Conservation (phyloP, 2,329 filamentous ascomycete species). For the Monosporascus sp. region DNA sequence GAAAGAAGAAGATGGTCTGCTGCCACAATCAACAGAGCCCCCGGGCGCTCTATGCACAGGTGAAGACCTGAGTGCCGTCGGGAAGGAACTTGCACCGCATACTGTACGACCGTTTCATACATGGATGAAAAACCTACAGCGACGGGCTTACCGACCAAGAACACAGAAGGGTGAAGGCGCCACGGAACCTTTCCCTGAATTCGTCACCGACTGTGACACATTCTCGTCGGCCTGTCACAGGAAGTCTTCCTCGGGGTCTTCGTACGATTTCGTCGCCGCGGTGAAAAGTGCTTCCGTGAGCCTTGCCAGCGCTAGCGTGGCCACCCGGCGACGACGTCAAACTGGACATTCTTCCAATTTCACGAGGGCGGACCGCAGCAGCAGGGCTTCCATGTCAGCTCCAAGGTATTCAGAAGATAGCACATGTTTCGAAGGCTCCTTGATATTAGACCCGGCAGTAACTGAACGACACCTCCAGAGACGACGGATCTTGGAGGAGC, state of each 20-base stretch:
- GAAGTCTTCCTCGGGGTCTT: slow-evolving; percentile 66
- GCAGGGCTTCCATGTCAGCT: slow-evolving; percentile 54
- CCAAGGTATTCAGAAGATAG: slow-evolving; percentile 64
- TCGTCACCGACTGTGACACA: slow-evolving; percentile 20
- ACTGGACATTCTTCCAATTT: slow-evolving; percentile 47
- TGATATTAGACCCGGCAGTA: slow-evolving; percentile 60
- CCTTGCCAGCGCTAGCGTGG: slow-evolving; percentile 65
- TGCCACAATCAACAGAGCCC: slow-evolving; percentile 11
- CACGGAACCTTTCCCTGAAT: slow-evolving; percentile 30
- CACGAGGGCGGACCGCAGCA: slow-evolving; percentile 58
- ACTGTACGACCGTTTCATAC: slow-evolving; percentile 53
- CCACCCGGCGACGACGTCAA: slow-evolving; percentile 54
- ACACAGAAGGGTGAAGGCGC: slow-evolving; percentile 11
- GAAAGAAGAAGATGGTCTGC: slow-evolving; percentile 22
- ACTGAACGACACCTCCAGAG: slow-evolving; percentile 69
- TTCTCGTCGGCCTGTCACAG: slow-evolving; percentile 36
- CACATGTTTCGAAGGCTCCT: slow-evolving; percentile 51
- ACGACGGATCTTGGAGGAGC: slow-evolving; percentile 75
- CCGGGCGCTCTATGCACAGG: slow-evolving; percentile 24
- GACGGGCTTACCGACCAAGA: slow-evolving; percentile 44
- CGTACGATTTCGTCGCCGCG: slow-evolving; percentile 73
- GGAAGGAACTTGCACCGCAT: slow-evolving; percentile 7
- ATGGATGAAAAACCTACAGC: slow-evolving; percentile 69
- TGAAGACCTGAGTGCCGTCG: slow-evolving; percentile 7
- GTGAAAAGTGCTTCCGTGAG: slow-evolving; percentile 80